Base-by-base conservation (phyloP, 148 eudicot species). In the Rhododendron henanense region DNA sequence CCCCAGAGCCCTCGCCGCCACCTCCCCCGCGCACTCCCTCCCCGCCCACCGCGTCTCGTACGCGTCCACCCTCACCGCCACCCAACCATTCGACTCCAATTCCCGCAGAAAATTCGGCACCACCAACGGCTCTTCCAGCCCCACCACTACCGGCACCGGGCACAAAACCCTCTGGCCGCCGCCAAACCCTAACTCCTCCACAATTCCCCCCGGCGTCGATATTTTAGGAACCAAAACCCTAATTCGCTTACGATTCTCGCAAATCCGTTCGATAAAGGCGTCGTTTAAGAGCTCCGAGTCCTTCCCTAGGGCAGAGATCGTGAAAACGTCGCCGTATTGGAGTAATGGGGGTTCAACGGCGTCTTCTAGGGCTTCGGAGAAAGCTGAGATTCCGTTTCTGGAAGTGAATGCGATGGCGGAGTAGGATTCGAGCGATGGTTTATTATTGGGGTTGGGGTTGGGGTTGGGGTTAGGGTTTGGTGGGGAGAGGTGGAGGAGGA, bases 341-440 rank as follows among this genome's bases (percentile, higher is more conserved):
- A 90, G 6, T n/a, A 91, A 85, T 0, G 89, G 90, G 0, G 92
- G 89, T 11, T 83, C 21, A 0, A 55, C 28, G 86, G 83, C 1
- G 19, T 78, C 45, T 10, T 85, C 28, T 14, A 94, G 84, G 82
- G 95, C 97, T 84, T 90, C 44, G 45, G 85, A 65, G 88, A 95
- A 93, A 61, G 97, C 91, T 74, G 97, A 11, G 90, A 96, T 93
- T 25, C 97, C 98, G 69, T 94, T 65, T 84, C 98, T 90, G 41
- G 98, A 96, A 83, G 98, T 93, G 95, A 96, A 96, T 0, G 98
- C 96, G 83, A 96, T 15, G 91, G 96, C 96, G 75, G 98, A 93
- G 88, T 86, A 92, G 33, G 87, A 59, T 44, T 89, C 73, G 83
- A 94, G 92, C n/a, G 79, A 88, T 75, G 88, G 45, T 85, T 85